Conservation (phyloP, 371 early-diverging fungal genomes). For the Mucor saturninus region DNA sequence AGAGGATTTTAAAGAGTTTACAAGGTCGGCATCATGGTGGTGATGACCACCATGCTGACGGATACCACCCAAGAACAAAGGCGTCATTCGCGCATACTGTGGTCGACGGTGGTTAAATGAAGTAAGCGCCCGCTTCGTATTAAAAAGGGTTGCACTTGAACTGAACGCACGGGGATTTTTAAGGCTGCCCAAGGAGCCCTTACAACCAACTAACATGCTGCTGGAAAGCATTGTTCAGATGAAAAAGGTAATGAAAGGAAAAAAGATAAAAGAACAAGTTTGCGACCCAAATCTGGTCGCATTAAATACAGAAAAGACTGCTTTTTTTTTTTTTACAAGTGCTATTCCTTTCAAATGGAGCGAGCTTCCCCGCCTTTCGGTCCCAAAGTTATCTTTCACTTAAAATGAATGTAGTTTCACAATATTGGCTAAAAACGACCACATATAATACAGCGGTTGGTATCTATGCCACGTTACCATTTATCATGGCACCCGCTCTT, state of each 20-base stretch:
- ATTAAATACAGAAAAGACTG: too few relatives aligned
- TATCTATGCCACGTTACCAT: conserved; percentile 25
- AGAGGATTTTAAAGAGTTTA: conserved; percentile 24
- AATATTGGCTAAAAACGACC: conserved; percentile 20
- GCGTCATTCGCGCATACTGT: background rate
- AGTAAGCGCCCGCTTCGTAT: background rate
- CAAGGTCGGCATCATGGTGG: conserved; percentile 28
- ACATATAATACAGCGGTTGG: conserved; percentile 26
- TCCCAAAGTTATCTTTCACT: background rate
- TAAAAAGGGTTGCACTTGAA: background rate
- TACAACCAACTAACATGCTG: too few relatives aligned
- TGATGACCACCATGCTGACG: conserved; percentile 29
- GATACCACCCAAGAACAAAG: conserved; percentile 9
- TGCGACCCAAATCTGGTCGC: too few relatives aligned
- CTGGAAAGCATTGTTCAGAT: too few relatives aligned
- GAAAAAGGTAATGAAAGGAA: too few relatives aligned
- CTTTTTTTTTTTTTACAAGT: too few relatives aligned
- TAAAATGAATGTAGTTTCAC: conserved; percentile 10
- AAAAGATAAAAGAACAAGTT: too few relatives aligned
- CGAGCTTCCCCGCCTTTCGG: too few relatives aligned
- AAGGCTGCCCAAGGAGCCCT: too few relatives aligned
- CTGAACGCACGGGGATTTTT: too few relatives aligned
- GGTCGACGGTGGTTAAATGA: background rate
- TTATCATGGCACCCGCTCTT: conserved; percentile 21
- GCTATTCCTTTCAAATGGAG: too few relatives aligned